Evolutionary conservation across 2,329 filamentous ascomycete species (phyloP), one percentile per base, ranked within the genome.

Genomic region (Verticillium tricorpus): DNA sequence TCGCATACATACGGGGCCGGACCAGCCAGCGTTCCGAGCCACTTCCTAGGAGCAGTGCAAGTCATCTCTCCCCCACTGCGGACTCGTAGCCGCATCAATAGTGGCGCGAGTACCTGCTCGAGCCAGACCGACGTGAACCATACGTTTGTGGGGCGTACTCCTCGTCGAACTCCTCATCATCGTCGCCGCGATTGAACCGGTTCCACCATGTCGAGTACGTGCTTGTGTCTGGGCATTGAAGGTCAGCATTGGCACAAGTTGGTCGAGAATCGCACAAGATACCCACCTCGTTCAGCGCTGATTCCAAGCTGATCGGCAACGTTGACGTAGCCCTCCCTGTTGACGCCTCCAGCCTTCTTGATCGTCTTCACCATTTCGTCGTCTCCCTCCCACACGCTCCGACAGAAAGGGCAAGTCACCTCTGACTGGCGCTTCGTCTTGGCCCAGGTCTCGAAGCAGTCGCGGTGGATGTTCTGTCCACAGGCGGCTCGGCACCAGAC

Each of bases 381-480:
- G 22, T 81, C 80, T 1, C 75, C 78, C 65, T 81, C 74, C 87
- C 87, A 89, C 1, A 70, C 68, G 14, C 81, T 83, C 14, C 86
- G 82, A 63, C 86, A 89, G 68, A 85, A 84, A 0, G 86, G 86
- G 66, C 86, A 89, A 0, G 84, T 87, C 17, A 84, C 79, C 17
- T 74, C 57, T 2, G 56, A 68, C 67, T 67, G 71, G n/a, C 72
- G 70, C 67, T 83, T 84, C 37, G 78, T 81, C 9, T 71, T 69
- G 0, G 80, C 80, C 84, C 83, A 86, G 69, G 78, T 83, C 66
- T 80, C 74, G 69, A 86, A 83, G 65, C 84, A 86, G 52, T 76
- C 68, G 35, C 74, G 73, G 66, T 86, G 84, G 2, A 85, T 78
- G 65, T 86, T 86, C 67, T 85, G 80, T 0, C 81, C 82, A 66